Evolutionary conservation across 805 yeast species (phyloP).

Genomic region (Diddensiella transvaalensis): DNA sequence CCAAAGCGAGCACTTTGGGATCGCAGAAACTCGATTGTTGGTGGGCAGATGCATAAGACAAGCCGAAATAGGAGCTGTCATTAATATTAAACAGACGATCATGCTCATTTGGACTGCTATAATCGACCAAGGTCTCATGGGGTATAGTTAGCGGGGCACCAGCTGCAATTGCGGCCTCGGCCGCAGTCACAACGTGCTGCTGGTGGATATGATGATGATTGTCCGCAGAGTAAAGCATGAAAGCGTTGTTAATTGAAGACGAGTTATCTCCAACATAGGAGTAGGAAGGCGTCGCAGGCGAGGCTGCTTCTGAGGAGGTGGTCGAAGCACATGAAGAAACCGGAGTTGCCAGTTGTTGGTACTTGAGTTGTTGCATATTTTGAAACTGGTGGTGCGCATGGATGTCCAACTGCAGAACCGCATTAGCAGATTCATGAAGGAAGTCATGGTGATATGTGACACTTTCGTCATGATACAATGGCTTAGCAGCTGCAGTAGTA

Average conservation of each 20-base stretch:
- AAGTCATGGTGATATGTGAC: neutral
- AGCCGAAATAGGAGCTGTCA: neutral
- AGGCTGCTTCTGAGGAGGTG: constrained; percentile 11
- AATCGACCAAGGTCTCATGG: neutral
- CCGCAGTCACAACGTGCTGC: too few species aligned
- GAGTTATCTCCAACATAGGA: neutral
- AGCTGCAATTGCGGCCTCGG: neutral
- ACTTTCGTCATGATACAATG: neutral
- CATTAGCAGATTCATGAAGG: neutral
- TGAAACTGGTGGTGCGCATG: neutral
- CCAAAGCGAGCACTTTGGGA: constrained; percentile 20
- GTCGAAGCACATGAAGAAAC: constrained; percentile 2
- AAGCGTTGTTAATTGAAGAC: neutral
- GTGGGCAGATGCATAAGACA: neutral
- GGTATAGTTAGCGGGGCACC: neutral
- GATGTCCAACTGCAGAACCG: neutral
- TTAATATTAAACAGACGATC: neutral
- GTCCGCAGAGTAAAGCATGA: neutral
- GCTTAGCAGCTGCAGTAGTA: too few species aligned
- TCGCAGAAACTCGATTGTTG: constrained; percentile 21
- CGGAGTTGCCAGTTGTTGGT: constrained; percentile 3
- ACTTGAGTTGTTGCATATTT: neutral
- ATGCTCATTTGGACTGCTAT: neutral
- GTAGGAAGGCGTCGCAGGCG: constrained; percentile 20
- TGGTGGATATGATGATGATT: neutral